Base-by-base conservation (phyloP, 2,329 filamentous ascomycete genomes). In the Aspergillus latus region DNA sequence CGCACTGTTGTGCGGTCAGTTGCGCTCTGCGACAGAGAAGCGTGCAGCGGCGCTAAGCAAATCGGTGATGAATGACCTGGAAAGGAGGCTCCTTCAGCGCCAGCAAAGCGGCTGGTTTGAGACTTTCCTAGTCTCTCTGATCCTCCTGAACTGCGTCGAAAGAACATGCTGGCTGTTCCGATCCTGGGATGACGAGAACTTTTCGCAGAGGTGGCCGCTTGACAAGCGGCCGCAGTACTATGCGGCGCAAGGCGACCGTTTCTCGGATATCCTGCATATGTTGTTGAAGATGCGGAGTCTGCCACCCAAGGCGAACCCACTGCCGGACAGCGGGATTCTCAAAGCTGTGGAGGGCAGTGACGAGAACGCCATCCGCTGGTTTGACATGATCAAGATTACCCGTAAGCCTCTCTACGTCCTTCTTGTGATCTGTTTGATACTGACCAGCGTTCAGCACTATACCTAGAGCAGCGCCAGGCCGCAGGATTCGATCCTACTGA, bases 71-170 rank as follows among this genome's bases (percentile, higher is more conserved):
- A 83, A 83, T 59, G 82, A 85, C 56, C 75, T 86, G 1, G 84
- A 86, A 64, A 78, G 82, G 15, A 78, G 83, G n/a, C 71, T 86
- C 3, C 74, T 85, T 6, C 82, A 84, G 62, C 80, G 82, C 9
- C 80, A 83, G 63, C 80, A 83, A 66, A 78, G 77, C 21, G 81
- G 79, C 50, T 78, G 78, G 45, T 84, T 86, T 54, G 80, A 83
- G 58, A 85, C 82, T 0, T 85, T 84, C 64, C 69, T 86, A n/a
- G 79, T 81, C 4, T 77, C 82, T 0, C 74, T 86, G 13, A 75
- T 86, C 13, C 72, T 86, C 0, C 72, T 86, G 26, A 82, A 80
- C 56, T 84, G 81, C 59, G 80, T 84, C 11, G 84, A 86, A 68
- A 77, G 83, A 52, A 83, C 83, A 70, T 81, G 81, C 64, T 83